phyloP scores from a whole-genome alignment of 1,139 yeast genomes.

The Candida tetrigidarum region DNA sequence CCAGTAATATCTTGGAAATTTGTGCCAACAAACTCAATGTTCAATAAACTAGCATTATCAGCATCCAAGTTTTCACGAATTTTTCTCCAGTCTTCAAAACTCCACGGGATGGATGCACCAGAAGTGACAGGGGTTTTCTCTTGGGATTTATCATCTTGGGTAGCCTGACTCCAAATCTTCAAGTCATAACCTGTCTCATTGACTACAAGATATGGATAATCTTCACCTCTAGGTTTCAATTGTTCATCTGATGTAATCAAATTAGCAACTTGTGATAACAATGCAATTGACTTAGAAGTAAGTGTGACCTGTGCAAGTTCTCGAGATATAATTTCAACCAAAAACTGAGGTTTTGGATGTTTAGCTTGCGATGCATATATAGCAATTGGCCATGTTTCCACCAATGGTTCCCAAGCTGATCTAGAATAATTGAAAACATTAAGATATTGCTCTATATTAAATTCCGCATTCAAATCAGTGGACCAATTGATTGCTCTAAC shows the following conservation, averaged over 20 bases:
- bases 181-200: constrained; percentile 88
- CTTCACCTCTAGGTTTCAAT: constrained; percentile 72
- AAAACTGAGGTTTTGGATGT: constrained; percentile 51
- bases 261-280: constrained; percentile 68
- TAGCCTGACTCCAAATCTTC: constrained; percentile 75
- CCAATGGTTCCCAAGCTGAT: constrained; percentile 95
- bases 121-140: constrained; percentile 46
- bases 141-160: constrained; percentile 18
- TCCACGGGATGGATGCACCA: constrained; percentile 72
- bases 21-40: constrained; percentile 60
- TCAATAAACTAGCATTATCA: constrained; percentile 64
- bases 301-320: constrained; percentile 79
- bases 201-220: constrained; percentile 77
- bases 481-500: constrained; percentile 87
- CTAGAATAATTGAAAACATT: constrained; percentile 90
- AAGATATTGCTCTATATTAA: constrained; percentile 68
- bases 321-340: constrained; percentile 69
- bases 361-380: constrained; percentile 62
- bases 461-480: constrained; percentile 75
- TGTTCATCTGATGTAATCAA: constrained; percentile 58
- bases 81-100: constrained; percentile 92
- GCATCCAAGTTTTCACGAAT: constrained; percentile 81
- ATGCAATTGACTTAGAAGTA: constrained; percentile 80
- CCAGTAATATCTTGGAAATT: constrained; percentile 55
- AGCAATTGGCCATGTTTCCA: constrained; percentile 88